Evolutionary conservation across 306 rosid genomes (phyloP).

Genomic region (Cyamopsis tetragonoloba): DNA sequence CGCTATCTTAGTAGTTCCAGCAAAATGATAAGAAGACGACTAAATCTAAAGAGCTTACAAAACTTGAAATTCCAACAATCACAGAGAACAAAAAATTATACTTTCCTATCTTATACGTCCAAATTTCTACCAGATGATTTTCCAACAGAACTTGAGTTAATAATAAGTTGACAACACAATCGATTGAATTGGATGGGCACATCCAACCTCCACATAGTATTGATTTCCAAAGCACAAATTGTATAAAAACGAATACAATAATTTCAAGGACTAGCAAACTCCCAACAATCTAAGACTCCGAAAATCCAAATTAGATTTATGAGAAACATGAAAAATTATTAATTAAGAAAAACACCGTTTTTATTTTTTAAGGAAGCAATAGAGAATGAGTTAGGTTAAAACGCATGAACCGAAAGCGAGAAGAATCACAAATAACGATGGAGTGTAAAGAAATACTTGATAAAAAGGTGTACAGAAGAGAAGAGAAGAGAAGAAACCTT

Average conservation of each 20-base stretch:
- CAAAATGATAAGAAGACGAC: neutral
- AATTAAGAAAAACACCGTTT: no score
- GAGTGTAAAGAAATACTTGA: no score
- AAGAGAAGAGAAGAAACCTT: neutral
- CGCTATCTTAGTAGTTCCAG: neutral
- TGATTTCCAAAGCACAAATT: neutral
- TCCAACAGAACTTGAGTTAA: neutral
- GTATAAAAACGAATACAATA: neutral
- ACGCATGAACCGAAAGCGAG: no score
- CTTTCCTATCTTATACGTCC: neutral
- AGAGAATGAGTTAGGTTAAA: neutral
- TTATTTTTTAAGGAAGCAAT: no score
- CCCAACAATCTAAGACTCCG: neutral
- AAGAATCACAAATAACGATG: no score
- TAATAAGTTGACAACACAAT: neutral
- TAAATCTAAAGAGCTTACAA: neutral
- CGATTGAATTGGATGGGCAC: neutral
- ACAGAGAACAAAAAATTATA: neutral
- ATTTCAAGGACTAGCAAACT: neutral
- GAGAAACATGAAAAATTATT: neutral
- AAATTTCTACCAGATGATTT: neutral
- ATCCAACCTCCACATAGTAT: neutral
- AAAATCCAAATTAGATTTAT: neutral
- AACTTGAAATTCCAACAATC: neutral
- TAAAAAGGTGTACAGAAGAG: no score